phyloP scores from a whole-genome alignment of 768 basidiomycete genomes.

The Rhizopogon vesiculosus region DNA sequence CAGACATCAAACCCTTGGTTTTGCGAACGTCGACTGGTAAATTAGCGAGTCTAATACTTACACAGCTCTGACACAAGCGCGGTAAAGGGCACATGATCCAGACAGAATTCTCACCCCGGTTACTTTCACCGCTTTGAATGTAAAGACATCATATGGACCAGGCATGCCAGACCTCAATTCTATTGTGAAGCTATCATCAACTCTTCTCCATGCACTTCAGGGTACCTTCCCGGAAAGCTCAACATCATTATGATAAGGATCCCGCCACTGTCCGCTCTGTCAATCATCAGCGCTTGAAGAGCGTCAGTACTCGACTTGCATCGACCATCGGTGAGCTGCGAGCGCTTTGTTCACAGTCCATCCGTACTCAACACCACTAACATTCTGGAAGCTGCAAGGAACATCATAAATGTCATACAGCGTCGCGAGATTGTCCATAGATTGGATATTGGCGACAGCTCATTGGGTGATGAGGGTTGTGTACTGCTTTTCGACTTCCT shows the following conservation, averaged over 20 bases:
- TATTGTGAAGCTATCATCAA: too few relatives aligned
- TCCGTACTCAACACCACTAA: neutral
- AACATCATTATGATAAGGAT: conserved; percentile 20
- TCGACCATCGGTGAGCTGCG: conserved; percentile 19
- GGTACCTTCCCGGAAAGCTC: conserved; percentile 17
- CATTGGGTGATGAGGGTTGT: conserved; percentile 55
- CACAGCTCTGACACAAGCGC: too few relatives aligned
- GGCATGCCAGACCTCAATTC: too few relatives aligned
- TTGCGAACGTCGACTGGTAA: too few relatives aligned
- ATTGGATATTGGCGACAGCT: conserved; percentile 52
- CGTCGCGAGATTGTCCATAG: conserved; percentile 45
- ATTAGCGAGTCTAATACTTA: too few relatives aligned
- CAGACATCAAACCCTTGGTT: too few relatives aligned
- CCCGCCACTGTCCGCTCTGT: conserved; percentile 26
- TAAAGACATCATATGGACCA: neutral
- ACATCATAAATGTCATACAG: conserved; percentile 41
- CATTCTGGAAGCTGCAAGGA: conserved; percentile 40
- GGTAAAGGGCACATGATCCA: too few relatives aligned
- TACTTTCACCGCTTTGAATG: too few relatives aligned
- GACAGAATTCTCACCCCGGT: too few relatives aligned
- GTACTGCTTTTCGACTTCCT: conserved; percentile 51
- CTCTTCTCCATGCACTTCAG: conserved; percentile 19
- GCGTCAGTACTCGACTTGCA: conserved; percentile 23
- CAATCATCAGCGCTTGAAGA: conserved; percentile 16
- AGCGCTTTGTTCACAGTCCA: neutral